A percentile compares a stretch with the other conserved stretches of the same genome.
Conservation (phyloP, 768 basidiomycete genomes). For the Panellus pusillus region DNA sequence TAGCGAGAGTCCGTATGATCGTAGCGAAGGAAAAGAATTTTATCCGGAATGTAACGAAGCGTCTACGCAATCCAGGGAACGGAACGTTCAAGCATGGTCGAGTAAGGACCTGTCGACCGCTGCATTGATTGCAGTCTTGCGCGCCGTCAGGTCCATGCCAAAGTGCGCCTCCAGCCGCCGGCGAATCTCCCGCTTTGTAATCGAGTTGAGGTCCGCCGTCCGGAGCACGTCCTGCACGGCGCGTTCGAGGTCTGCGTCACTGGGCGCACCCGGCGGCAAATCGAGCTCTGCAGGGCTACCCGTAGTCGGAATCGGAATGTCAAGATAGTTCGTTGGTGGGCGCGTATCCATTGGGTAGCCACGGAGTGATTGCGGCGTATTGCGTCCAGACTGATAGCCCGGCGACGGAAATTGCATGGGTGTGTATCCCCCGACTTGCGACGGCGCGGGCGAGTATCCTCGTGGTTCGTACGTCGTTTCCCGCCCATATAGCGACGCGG, state of each 20-base stretch:
- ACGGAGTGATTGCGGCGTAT: constrained; percentile 61
- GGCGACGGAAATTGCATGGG: constrained; percentile 44
- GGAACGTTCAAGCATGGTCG: constrained; percentile 35
- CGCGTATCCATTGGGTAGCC: constrained; percentile 48
- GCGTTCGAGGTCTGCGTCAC: constrained; percentile 70
- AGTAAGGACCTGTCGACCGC: constrained; percentile 74
- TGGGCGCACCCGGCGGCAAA: constrained; percentile 48
- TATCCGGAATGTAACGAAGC: too few relatives aligned
- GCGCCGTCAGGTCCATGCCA: constrained; percentile 70
- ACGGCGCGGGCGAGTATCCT: constrained; percentile 74
- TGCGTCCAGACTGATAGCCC: constrained; percentile 76
- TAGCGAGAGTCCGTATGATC: too few relatives aligned
- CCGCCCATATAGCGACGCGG: constrained; percentile 82
- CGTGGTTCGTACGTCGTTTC: constrained; percentile 84
- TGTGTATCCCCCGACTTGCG: constrained; percentile 55
- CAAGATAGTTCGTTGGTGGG: constrained; percentile 76
- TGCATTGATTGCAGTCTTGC: constrained; percentile 74
- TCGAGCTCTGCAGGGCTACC: constrained; percentile 56
- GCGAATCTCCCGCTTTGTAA: constrained; percentile 92
- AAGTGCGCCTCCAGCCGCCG: constrained; percentile 80
- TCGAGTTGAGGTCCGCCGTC: constrained; percentile 79
- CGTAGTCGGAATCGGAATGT: constrained; percentile 59
- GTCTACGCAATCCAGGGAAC: too few relatives aligned
- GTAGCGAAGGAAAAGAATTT: too few relatives aligned
- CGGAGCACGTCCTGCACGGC: constrained; percentile 74